A percentile compares a stretch with the other conserved stretches of the same genome.
Evolutionary conservation across 768 basidiomycete genomes (phyloP).

Genomic region (Leccinum longicurvipes): DNA sequence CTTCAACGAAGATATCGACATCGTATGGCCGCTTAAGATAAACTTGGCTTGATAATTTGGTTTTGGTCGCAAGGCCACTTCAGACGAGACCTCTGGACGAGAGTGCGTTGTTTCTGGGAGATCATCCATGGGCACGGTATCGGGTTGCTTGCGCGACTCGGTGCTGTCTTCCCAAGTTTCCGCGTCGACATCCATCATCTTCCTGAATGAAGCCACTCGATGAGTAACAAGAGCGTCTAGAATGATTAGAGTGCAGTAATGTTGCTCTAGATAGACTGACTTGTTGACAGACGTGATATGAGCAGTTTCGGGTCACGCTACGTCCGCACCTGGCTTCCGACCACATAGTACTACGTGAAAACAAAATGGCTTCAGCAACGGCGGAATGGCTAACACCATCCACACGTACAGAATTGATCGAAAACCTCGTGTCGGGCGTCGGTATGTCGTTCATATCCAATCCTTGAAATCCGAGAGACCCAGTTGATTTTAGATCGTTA

Average conservation of each 20-base stretch:
- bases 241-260: background rate
- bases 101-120: background rate
- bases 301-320: constrained; percentile 9
- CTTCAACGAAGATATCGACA: constrained; percentile 79
- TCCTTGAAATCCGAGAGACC: background rate
- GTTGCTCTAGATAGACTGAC: background rate
- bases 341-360: constrained; percentile 1
- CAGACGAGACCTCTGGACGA: background rate
- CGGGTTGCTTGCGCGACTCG: constrained; percentile 6
- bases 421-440: constrained; percentile 87
- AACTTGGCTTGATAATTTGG: constrained; percentile 59
- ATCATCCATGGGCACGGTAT: constrained; percentile 9
- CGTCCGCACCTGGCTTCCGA: background rate
- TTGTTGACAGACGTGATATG: background rate
- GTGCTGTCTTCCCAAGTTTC: constrained; percentile 1
- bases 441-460: constrained; percentile 45
- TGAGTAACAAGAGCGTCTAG: background rate
- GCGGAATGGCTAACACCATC: constrained; percentile 71
- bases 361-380: constrained; percentile 35
- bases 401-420: constrained; percentile 82
- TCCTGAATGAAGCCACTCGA: background rate
- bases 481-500: constrained; percentile 70
- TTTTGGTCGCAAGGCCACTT: constrained; percentile 6
- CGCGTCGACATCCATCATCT: constrained; percentile 17
- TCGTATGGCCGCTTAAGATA: constrained; percentile 77